These are phyloP conservation scores for Alectoria sarmentosa DNA, from an alignment of 495 filamentous ascomycete species.

Conservation along the genomic window DNA sequence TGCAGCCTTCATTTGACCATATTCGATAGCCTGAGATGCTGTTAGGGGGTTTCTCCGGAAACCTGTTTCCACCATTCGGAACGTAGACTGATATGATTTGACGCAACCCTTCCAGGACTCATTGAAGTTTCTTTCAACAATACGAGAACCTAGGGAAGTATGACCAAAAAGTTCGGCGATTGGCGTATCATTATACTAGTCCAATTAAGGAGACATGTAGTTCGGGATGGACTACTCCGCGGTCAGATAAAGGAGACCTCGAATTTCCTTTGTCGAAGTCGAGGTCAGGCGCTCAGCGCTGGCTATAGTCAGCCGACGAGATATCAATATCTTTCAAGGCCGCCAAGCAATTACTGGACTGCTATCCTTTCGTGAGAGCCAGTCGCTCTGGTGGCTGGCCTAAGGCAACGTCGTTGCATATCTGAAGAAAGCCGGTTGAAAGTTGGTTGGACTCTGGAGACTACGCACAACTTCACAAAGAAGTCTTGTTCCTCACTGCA, in stretches of 20 bases:
- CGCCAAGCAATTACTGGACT: too few relatives aligned
- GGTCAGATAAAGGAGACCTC: background rate
- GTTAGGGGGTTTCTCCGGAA: background rate
- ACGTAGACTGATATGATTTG: background rate
- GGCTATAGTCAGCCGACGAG: background rate
- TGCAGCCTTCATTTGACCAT: too few relatives aligned
- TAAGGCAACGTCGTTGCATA: too few relatives aligned
- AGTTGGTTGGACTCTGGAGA: too few relatives aligned
- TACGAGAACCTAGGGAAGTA: background rate
- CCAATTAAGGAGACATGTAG: background rate
- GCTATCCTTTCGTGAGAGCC: too few relatives aligned
- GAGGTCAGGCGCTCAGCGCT: background rate
- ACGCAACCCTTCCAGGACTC: background rate
- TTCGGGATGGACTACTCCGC: background rate
- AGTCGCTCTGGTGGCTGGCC: too few relatives aligned
- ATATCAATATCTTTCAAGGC: too few relatives aligned
- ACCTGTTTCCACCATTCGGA: background rate
- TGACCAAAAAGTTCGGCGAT: background rate
- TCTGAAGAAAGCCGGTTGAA: too few relatives aligned
- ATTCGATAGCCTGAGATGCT: too few relatives aligned
- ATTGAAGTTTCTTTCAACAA: background rate
- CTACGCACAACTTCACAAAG: too few relatives aligned
- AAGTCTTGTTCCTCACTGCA: too few relatives aligned
- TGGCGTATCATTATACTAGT: background rate
- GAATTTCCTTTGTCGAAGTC: background rate